Percentiles rank a stretch among this genome's conserved stretches.
Evolutionary conservation across 495 filamentous ascomycete species (phyloP).

Genomic region (Collariella sp.): DNA sequence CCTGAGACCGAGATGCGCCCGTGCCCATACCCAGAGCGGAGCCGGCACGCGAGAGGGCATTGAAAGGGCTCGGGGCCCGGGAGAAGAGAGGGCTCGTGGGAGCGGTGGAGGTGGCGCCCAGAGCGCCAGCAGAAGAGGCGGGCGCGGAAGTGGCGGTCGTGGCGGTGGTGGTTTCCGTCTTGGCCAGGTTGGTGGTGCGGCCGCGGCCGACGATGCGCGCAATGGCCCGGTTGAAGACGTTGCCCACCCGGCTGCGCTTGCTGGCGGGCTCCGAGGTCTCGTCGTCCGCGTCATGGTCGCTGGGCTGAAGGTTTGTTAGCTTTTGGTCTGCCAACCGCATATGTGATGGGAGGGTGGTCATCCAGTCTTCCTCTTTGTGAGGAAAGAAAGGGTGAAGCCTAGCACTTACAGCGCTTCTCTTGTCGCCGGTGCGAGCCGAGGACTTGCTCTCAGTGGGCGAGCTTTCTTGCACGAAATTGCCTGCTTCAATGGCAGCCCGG

Average conservation of each 20-base stretch:
- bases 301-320: neutral
- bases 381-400: neutral
- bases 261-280: neutral
- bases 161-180: neutral
- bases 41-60: neutral
- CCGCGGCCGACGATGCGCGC: neutral
- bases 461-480: neutral
- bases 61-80: no score
- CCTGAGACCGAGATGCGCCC: neutral
- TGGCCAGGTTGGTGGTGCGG: neutral
- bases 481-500: neutral
- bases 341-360: neutral
- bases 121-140: neutral
- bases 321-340: neutral
- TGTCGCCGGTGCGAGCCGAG: neutral
- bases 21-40: neutral
- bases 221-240: slow-evolving; percentile 2
- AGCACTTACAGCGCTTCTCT: neutral
- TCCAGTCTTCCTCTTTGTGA: neutral
- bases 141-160: neutral
- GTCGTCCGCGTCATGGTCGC: neutral
- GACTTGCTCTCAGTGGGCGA: neutral
- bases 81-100: neutral
- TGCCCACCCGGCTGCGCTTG: slow-evolving; percentile 11
- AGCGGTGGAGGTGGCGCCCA: neutral